Evolutionary conservation across 768 basidiomycete genomes (phyloP), one percentile per base, ranked within the genome.

Genomic region (Boletus insuetus): DNA sequence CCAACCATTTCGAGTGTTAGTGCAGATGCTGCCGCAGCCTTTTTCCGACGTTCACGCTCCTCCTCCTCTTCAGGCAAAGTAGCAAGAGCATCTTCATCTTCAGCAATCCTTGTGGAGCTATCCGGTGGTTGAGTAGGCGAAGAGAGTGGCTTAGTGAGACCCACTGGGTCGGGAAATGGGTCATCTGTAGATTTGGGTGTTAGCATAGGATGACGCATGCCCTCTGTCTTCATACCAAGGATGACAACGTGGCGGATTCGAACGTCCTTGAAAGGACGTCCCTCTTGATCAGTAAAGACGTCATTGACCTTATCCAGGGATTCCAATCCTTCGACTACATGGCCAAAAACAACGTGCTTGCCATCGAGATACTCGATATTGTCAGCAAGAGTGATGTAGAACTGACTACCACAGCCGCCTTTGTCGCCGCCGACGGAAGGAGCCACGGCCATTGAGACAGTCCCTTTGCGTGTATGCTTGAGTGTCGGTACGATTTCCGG

Each of bases 1-100:
- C 97, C 97, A 53, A 99, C 96, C 97, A 99, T 99, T 73, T 99
- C 97, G 48, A 99, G 82, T 5, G 97, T 98, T 38, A 99, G 76
- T 1, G 97, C 97, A 43, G 94, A 94, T 0, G 96, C 94, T 1
- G 84, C 84, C 0, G 97, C 96, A 0, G 94, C 94, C 49, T 89
- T 87, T 73, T 88, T 83, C n/a, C 94, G 85, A 22, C 89, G 83
- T 41, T 84, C 77, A 3, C 78, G 81, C 61, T 95, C 96, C 46
- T 85, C 85, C 56, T 95, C 90, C 58, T 94, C 94, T 59, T 92
- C 91, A 1, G 92, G 89, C 12, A 93, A 69, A 31, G 87, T 85
- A 26, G 84, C 83, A 12, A 93, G 75, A 0, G 91, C 89, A 64
- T 96, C 90, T 74, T 99, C 97, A 69, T 96, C 93, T 71, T 98